Conservation (phyloP, 208 protist species). For the Entamoeba histolytica region DNA sequence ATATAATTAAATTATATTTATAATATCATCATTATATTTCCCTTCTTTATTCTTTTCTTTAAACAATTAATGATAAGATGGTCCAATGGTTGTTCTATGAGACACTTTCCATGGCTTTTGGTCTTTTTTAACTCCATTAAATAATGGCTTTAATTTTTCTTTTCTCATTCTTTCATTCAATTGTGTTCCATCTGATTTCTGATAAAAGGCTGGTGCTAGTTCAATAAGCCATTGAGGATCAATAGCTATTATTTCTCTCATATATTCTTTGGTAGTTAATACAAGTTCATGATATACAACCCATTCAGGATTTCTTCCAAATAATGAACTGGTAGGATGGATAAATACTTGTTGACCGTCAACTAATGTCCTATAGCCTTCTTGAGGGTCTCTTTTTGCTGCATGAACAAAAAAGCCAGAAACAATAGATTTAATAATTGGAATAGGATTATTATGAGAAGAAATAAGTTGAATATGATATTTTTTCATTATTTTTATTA, state of each 20-base stretch:
- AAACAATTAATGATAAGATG: no score
- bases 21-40: no score
- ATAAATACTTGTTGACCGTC: neutral
- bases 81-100: neutral
- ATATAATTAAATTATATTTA: no score
- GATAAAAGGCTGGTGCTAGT: conserved; percentile 38
- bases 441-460: conserved; percentile 27
- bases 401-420: conserved; percentile 58
- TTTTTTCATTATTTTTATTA: conserved; percentile 70
- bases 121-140: neutral
- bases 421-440: conserved; percentile 62
- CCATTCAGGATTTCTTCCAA: neutral
- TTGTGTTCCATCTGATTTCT: neutral
- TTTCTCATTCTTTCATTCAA: neutral
- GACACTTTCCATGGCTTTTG: neutral
- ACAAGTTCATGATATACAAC: neutral
- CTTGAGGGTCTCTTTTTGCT: neutral
- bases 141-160: neutral
- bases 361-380: neutral
- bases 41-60: no score
- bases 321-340: neutral
- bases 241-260: conserved; percentile 61
- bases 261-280: conserved; percentile 1
- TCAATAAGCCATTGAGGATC: conserved; percentile 82
- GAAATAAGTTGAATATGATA: conserved; percentile 34